Base-by-base conservation (phyloP, 2,329 filamentous ascomycete genomes). In the Fusarium oxysporum region DNA sequence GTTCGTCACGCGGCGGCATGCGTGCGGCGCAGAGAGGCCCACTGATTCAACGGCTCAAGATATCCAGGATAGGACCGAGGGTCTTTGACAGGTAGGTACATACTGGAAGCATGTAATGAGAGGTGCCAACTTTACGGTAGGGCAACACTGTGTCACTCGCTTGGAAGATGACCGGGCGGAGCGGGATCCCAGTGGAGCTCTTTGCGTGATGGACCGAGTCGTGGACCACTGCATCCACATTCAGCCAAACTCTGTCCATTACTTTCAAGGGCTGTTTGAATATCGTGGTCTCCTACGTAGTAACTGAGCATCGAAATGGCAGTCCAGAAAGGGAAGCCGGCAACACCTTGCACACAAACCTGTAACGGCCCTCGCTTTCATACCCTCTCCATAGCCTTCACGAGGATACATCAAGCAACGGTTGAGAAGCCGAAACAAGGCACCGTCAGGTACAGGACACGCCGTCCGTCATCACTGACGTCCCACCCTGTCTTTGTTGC, bases 1-100 rank as follows among this genome's bases (percentile, higher is more conserved):
- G 76, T 77, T 77, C 76, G 65, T 77, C 76, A 77, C 72, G 76
- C 74, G 62, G 76, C 68, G 66, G 70, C 57, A 71, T 73, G 72
- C 62, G 73, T 77, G 74, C 72, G 76, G 76, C 76, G 70, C 65
- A 76, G 72, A 73, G 69, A 57, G 76, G 70, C 68, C 76, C 76
- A 77, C 76, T 64, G 41, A 54, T 59, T 63, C 66, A 75, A 76
- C 70, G 75, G 63, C 74, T 75, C 70, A 66, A 51, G 56, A 75
- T 70, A 68, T 50, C 58, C 65, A 72, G 68, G 70, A 73, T 64
- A 61, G 48, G 53, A 55, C 62, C 37, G 70, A 71, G 67, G 51
- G 57, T 45, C 56, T 58, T 60, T 51, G 48, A 51, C 48, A 51
- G 48, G n/a, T 21, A 68, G 53, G 35, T 35, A 53, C 65, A 28